Evolutionary conservation across 768 basidiomycete genomes (phyloP).

Genomic region (Russula vinacea): DNA sequence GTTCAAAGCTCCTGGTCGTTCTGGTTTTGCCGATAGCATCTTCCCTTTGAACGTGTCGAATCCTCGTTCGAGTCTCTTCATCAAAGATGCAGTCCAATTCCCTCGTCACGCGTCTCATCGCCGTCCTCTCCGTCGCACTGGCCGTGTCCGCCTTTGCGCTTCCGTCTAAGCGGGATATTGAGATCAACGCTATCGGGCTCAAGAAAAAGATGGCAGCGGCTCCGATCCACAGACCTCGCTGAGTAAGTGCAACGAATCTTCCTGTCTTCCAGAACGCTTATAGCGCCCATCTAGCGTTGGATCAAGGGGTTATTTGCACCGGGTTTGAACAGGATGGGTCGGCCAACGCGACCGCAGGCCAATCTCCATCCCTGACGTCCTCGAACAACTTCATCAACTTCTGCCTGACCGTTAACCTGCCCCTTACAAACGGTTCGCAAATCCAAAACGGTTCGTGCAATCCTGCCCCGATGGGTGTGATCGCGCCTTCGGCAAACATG

Average conservation of each 20-base stretch:
- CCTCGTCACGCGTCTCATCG: slow-evolving; percentile 12
- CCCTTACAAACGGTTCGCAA: slow-evolving; percentile 48
- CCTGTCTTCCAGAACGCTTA: neutral
- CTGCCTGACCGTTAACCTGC: slow-evolving; percentile 39
- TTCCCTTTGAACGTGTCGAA: slow-evolving; percentile 19
- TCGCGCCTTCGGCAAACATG: slow-evolving; percentile 45
- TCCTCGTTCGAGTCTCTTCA: neutral
- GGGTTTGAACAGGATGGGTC: slow-evolving; percentile 54
- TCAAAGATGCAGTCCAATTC: too few species aligned
- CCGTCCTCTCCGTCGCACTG: slow-evolving; percentile 31
- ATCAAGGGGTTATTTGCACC: slow-evolving; percentile 44
- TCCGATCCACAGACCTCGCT: slow-evolving; percentile 23
- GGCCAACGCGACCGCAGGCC: slow-evolving; percentile 39
- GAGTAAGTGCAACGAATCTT: neutral
- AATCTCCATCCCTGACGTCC: slow-evolving; percentile 51
- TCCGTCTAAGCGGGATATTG: slow-evolving; percentile 13
- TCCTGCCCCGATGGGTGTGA: slow-evolving; percentile 41
- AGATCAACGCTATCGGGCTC: neutral
- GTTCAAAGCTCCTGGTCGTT: too few species aligned
- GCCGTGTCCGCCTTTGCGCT: slow-evolving; percentile 33
- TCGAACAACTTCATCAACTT: slow-evolving; percentile 68
- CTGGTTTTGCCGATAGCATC: too few species aligned
- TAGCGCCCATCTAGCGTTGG: slow-evolving; percentile 35
- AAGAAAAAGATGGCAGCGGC: neutral
- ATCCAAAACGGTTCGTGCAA: slow-evolving; percentile 41